A percentile compares a stretch with the other conserved stretches of the same genome.
These are phyloP conservation scores for Stentor coeruleus DNA, from an alignment of 73 alveolate species.

Conservation along the genomic window DNA sequence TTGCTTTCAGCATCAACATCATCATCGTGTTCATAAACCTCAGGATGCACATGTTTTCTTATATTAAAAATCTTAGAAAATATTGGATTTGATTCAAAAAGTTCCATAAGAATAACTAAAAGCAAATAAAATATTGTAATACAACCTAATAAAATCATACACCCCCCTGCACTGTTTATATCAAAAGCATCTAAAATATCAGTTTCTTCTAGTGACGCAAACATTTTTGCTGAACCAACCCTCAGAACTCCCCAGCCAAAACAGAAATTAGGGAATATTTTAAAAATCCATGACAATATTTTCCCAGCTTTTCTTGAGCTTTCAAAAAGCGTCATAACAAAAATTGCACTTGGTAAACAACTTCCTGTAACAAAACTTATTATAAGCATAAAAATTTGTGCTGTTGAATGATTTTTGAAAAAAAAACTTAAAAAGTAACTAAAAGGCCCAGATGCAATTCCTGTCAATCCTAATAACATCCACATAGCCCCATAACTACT, in stretches of 20 bases:
- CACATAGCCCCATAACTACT: constrained; percentile 54
- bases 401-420: constrained; percentile 58
- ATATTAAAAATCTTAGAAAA: constrained; percentile 26
- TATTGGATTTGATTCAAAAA: constrained; percentile 32
- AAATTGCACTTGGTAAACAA: constrained; percentile 28
- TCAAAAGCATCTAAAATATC: constrained; percentile 27
- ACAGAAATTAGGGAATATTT: constrained; percentile 85
- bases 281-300: constrained; percentile 70
- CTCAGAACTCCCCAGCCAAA: constrained; percentile 75
- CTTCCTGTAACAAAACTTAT: constrained; percentile 69
- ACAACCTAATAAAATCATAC: constrained; percentile 27
- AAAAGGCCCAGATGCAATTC: constrained; percentile 83
- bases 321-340: constrained; percentile 56
- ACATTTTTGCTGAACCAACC: constrained; percentile 38
- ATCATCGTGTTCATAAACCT: constrained; percentile 31
- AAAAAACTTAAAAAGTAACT: constrained; percentile 76
- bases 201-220: constrained; percentile 35
- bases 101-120: constrained; percentile 36
- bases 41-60: constrained; percentile 25
- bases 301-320: constrained; percentile 56
- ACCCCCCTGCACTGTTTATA: constrained; percentile 43
- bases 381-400: constrained; percentile 60
- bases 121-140: constrained; percentile 29
- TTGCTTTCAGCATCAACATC: constrained; percentile 47
- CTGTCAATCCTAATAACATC: constrained; percentile 64